These are phyloP conservation scores for Silene uniflora DNA, from an alignment of 148 eudicot species.

Conservation along the genomic window DNA sequence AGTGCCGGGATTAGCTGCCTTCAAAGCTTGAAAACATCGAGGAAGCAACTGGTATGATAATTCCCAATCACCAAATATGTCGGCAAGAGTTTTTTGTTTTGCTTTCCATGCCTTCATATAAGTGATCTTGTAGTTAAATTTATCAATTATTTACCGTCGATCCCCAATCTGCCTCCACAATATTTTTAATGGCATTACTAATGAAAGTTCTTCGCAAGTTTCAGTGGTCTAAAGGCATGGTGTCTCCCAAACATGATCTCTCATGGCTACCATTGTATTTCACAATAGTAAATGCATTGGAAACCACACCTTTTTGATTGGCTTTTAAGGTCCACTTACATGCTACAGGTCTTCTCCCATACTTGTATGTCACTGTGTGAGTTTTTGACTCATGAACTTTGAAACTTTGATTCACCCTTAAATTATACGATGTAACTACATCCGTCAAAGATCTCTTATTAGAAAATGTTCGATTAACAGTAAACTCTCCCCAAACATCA, in stretches of 20 bases:
- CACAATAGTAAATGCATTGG: neutral
- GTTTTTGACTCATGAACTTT: too few species aligned
- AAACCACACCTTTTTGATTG: too few species aligned
- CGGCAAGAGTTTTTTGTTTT: neutral
- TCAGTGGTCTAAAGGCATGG: neutral
- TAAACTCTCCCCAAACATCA: too few species aligned
- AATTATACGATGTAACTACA: too few species aligned
- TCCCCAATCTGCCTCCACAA: neutral
- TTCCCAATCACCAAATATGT: neutral
- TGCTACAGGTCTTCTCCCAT: too few species aligned
- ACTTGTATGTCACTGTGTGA: too few species aligned
- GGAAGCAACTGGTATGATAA: neutral
- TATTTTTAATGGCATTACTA: neutral
- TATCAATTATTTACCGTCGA: neutral
- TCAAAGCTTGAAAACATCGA: neutral
- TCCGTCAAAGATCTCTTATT: too few species aligned
- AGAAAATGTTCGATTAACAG: too few species aligned
- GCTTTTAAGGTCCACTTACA: too few species aligned
- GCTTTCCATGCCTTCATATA: neutral
- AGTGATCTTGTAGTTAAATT: too few species aligned
- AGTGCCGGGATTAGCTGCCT: too few species aligned
- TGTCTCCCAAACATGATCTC: neutral
- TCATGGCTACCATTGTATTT: neutral
- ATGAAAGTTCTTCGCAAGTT: neutral
- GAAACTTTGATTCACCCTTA: too few species aligned